Evolutionary conservation across 2,329 filamentous ascomycete species (phyloP).

Genomic region (Colletotrichum australisinense): DNA sequence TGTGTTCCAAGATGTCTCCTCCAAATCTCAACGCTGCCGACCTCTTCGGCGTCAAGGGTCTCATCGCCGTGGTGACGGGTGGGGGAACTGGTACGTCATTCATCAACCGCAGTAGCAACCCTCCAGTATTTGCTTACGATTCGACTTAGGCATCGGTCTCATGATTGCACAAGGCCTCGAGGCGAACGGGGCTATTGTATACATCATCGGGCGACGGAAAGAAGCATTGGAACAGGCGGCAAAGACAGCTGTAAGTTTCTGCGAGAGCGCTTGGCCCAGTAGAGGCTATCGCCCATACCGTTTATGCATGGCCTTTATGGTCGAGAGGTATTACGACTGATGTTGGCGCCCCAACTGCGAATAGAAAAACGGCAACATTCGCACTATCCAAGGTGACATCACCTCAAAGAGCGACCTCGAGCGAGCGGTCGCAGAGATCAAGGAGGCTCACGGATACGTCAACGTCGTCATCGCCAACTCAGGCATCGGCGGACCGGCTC

Average conservation of each 20-base stretch:
- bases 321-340: not conserved
- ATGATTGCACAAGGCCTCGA: constrained; percentile 62
- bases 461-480: constrained; percentile 70
- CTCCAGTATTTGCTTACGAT: not conserved
- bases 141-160: constrained; percentile 57
- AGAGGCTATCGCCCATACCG: too few species aligned
- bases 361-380: constrained; percentile 31
- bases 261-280: not conserved
- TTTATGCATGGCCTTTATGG: not conserved
- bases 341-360: not conserved
- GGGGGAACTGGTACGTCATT: constrained; percentile 48
- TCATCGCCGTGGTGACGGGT: constrained; percentile 67
- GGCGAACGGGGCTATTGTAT: constrained; percentile 62
- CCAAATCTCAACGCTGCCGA: constrained; percentile 35
- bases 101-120: not conserved
- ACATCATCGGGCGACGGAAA: constrained; percentile 61
- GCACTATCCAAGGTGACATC: constrained; percentile 45
- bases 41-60: constrained; percentile 61
- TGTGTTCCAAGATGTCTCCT: constrained; percentile 29
- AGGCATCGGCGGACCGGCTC: constrained; percentile 49
- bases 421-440: constrained; percentile 64
- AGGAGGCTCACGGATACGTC: constrained; percentile 60
- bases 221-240: constrained; percentile 56
- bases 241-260: constrained; percentile 39
- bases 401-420: constrained; percentile 47